Evolutionary conservation across 164 flowering plant genomes (phyloP).

Genomic region (Umbilicus rupestris): DNA sequence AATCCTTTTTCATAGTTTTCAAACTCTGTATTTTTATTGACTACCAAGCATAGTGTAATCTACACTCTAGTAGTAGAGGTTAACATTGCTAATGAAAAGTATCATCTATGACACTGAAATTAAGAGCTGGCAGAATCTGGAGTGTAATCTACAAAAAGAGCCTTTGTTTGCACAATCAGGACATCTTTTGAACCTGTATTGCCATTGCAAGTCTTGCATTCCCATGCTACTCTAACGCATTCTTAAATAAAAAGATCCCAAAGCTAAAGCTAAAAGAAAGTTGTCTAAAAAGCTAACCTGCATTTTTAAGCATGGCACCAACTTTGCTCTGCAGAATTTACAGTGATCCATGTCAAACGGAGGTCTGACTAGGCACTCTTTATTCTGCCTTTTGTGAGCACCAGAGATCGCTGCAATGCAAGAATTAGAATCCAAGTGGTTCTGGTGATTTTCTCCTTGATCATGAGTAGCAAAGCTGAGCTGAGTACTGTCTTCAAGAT

Average conservation of each 20-base stretch:
- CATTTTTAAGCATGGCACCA: neutral
- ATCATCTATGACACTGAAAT: too few relatives aligned
- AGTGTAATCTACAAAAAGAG: too few relatives aligned
- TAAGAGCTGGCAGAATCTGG: too few relatives aligned
- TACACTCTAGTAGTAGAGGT: too few relatives aligned
- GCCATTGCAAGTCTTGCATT: neutral
- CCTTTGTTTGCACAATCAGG: too few relatives aligned
- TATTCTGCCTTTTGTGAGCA: conserved; percentile 29
- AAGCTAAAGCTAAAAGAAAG: neutral
- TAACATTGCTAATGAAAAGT: too few relatives aligned
- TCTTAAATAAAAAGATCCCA: neutral
- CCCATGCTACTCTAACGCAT: neutral
- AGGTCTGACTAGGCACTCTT: conserved; percentile 20
- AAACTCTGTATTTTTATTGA: too few relatives aligned
- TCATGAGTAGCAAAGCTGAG: conserved; percentile 74
- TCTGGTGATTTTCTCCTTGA: conserved; percentile 62
- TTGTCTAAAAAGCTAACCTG: neutral
- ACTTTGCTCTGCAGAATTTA: neutral
- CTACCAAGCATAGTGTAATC: too few relatives aligned
- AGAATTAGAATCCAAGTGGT: conserved; percentile 67
- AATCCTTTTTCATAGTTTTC: too few relatives aligned
- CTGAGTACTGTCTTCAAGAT: conserved; percentile 70
- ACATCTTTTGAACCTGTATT: neutral
- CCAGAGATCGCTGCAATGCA: conserved; percentile 35
- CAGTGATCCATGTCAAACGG: neutral